Evolutionary conservation across 441 rosid species (phyloP), one percentile per base, ranked within the genome.

Genomic region (Euphorbia schlechtendalii): DNA sequence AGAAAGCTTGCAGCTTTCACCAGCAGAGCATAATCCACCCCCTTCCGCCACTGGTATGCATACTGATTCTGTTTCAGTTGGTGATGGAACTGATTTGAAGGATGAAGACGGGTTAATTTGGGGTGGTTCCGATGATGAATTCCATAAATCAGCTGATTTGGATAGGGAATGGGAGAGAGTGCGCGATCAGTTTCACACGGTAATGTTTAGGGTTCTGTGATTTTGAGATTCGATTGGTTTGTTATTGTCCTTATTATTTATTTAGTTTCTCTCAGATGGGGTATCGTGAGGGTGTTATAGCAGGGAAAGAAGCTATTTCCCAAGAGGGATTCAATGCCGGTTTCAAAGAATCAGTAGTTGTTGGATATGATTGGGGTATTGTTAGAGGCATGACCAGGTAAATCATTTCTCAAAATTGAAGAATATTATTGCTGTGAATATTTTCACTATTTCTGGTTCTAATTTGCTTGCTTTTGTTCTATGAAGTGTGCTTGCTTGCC

Each of bases 251-350:
- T 2, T 41, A 22, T 15, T 69, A 32, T 61, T 34, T 20, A 10
- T 25, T 30, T n/a, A 25, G 40, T 55, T 34, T 22, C 64, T 59
- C 67, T 48, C 68, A 89, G 93, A 63, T 80, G n/a, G 96, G 98
- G 69, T 92, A 84, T 69, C 90, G 91, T 22, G 96, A 87, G 34
- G 98, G 98, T 62, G 72, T 89, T 59, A 65, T 65, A 12, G 70
- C 70, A 7, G 74, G 70, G 15, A 69, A 69, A 81, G 86, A 89
- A 68, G 86, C 84, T 63, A 75, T 81, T 76, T 82, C 93, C 12
- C 95, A 90, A 46, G 83, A 85, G 64, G 98, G 98, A 62, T 92
- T 86, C 66, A 86, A 90, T 76, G 32, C 69, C 20, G 97, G 96
- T 51, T 87, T 82, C 67, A 83, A 79, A 69, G 81, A 86, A 57